Evolutionary conservation across 148 eudicot genomes (phyloP), one percentile per base, ranked within the genome.

Genomic region (Drosera capensis): DNA sequence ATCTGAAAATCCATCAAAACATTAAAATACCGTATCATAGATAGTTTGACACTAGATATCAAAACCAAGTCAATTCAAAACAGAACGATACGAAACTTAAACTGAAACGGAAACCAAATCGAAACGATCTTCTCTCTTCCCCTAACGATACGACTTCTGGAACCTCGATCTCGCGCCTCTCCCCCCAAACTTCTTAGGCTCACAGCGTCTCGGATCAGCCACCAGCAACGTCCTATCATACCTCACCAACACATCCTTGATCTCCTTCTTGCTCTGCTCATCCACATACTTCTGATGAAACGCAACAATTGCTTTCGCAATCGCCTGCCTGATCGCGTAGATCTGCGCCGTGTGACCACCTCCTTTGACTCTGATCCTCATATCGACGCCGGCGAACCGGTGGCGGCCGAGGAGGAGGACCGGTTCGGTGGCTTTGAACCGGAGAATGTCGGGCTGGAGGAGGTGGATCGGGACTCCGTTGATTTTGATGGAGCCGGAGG

Each of bases 361-460:
- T 6, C 52, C 52, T 1, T 20, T 8, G 14, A 48, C 52, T 16
- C 52, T 17, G 40, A 48, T 48, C 16, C 40, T 48, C 52, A 48
- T 48, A 19, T 48, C 52, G 23, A 48, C 52, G 23, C 40, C 40
- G 6, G 40, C 7, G 40, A 48, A 48, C 12, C 25, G 52, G 40
- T 28, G 52, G 23, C 52, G 52, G n/a, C 52, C 52, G 7, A 48
- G 40, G 18, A 48, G 40, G 8, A 48, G 38, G 40, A 48, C 19
- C 15, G 40, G 52, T 19, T 48, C 52, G 20, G 9, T 7, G 16
- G 40, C 52, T 25, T 48, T 31, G 24, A 23, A 30, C 13, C 49
- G 49, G 45, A 41, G 45, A 23, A 41, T 41, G 18, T 41, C 45
- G 20, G 1, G 24, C 23, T 41, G 7, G 3, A 41, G 7, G 22